phyloP scores from a whole-genome alignment of 139 green algal species.

The Picochlorum sp. region DNA sequence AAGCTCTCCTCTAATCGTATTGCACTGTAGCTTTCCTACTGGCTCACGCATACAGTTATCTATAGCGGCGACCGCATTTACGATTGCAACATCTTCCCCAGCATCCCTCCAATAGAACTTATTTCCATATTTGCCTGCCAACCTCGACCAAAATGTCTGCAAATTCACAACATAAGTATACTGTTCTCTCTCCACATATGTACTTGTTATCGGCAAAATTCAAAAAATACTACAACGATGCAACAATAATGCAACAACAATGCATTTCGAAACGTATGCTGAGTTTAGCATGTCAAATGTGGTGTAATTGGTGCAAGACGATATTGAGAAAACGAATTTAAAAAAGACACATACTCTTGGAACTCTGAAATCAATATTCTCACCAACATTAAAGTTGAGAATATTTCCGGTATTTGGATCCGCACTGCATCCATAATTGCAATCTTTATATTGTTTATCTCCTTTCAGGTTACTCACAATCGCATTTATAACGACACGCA shows the following conservation, averaged over 20 bases:
- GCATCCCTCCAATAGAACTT: slow-evolving; percentile 92
- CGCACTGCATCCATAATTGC: neutral
- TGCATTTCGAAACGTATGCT: no score
- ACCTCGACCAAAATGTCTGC: slow-evolving; percentile 75
- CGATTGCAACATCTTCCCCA: slow-evolving; percentile 69
- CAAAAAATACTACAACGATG: neutral
- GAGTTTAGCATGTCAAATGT: no score
- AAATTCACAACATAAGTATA: slow-evolving; percentile 11
- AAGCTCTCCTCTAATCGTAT: slow-evolving; percentile 14
- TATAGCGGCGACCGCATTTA: slow-evolving; percentile 60
- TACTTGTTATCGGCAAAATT: neutral
- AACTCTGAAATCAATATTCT: slow-evolving; percentile 80
- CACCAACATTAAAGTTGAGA: slow-evolving; percentile 96
- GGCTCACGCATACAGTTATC: slow-evolving; percentile 25
- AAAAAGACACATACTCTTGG: slow-evolving; percentile 21
- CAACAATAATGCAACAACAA: slow-evolving; percentile 6
- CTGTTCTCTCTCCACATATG: neutral
- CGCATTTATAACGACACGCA: slow-evolving; percentile 36
- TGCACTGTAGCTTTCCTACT: slow-evolving; percentile 14
- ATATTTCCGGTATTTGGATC: slow-evolving; percentile 78
- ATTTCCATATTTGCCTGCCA: slow-evolving; percentile 89
- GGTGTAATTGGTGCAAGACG: no score
- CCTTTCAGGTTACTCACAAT: neutral
- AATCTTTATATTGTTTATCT: no score
- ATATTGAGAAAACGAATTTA: neutral